Evolutionary conservation across 2,329 filamentous ascomycete genomes (phyloP), one percentile per base, ranked within the genome.

Genomic region (Akanthomyces muscarius): DNA sequence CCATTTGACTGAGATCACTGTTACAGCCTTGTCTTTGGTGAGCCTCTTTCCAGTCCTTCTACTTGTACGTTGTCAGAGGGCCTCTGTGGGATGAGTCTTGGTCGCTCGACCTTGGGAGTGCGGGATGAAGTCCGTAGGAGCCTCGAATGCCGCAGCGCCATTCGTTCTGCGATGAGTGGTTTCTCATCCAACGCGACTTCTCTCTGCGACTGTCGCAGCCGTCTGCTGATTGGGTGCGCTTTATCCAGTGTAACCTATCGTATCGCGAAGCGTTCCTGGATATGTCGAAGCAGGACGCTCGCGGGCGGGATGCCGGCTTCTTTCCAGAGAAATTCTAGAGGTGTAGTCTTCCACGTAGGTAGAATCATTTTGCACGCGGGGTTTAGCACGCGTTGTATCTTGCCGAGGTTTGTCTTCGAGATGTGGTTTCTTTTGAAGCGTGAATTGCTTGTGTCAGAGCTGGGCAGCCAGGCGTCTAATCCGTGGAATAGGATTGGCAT

Each of bases 401-500:
- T 58, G 10, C 25, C 25, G 21, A 58, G n/a, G n/a, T n/a, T n/a
- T n/a, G n/a, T n/a, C n/a, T n/a, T n/a, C n/a, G n/a, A n/a, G n/a
- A n/a, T n/a, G 13, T 58, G 25, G 42, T 58, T 48, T 44, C 41
- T 16, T 58, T 48, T 44, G 5, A 58, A 23, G 21, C 14, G 23
- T 23, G 14, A 36, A 21, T 47, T 23, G 16, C 28, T 11, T 13
- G 18, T 48, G 21, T 58, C 38, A 10, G 48, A 33, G 2, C 55
- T 42, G 10, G 42, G 42, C 42, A 58, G 13, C 55, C 25, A 58
- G 21, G 38, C 55, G 36, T 58, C 55, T 13, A 58, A 8, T 33
- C 55, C 25, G 48, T 58, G 30, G 55, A 58, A 58, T 23, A 58
- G 44, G 42, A 25, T 47, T 58, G 13, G 42, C 25, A 58, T 47